phyloP scores from a whole-genome alignment of 805 yeast genomes.

The Metschnikowia continentalis region DNA sequence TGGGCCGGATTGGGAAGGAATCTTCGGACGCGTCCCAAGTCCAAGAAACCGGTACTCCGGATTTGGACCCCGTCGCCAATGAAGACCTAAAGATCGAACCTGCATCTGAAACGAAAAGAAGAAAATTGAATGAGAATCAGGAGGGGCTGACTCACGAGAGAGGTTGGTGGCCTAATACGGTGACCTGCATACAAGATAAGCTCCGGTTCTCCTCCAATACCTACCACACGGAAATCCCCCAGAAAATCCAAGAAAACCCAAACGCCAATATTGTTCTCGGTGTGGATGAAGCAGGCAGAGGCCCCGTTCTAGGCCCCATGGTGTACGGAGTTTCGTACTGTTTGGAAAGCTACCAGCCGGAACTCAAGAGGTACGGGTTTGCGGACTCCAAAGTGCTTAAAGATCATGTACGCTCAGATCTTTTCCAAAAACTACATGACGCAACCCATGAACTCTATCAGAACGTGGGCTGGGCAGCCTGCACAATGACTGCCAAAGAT shows the following conservation, averaged over 20 bases:
- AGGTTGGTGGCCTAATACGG: conserved; percentile 36
- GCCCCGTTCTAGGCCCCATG: conserved; percentile 98
- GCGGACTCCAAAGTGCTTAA: conserved; percentile 90
- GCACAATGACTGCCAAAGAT: conserved; percentile 80
- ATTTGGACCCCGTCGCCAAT: no score
- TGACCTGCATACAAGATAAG: conserved; percentile 24
- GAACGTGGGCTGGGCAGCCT: conserved; percentile 84
- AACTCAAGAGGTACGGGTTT: conserved; percentile 64
- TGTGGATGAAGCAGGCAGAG: conserved; percentile 98
- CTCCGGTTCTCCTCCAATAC: conserved; percentile 41
- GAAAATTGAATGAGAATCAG: not conserved
- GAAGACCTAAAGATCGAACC: no score
- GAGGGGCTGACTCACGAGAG: no score
- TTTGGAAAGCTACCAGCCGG: conserved; percentile 44
- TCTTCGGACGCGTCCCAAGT: no score
- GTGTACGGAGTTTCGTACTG: conserved; percentile 90
- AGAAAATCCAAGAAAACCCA: conserved; percentile 23
- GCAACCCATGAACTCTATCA: conserved; percentile 39
- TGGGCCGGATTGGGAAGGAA: no score
- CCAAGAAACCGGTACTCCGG: no score
- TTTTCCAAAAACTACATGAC: conserved; percentile 58
- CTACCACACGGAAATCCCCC: conserved; percentile 49
- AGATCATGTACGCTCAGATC: conserved; percentile 59
- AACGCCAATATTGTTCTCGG: conserved; percentile 60
- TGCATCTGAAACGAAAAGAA: not conserved